Conservation (phyloP, 2,329 filamentous ascomycete genomes). For the Fusarium metavorans region DNA sequence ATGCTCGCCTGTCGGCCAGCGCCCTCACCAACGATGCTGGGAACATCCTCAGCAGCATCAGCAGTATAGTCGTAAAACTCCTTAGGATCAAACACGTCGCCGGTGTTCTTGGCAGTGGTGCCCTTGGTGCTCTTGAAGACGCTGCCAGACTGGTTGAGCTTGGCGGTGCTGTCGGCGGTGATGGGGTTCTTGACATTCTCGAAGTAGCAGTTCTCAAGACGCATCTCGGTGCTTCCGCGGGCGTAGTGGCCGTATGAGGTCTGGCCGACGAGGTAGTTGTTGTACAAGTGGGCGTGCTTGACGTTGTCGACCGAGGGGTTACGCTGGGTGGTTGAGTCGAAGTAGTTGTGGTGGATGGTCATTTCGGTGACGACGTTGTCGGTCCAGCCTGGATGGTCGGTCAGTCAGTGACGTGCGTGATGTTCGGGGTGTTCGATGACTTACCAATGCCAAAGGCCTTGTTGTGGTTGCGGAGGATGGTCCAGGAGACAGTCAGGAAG, state of each 20-base stretch:
- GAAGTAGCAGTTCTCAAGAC: conserved; percentile 45
- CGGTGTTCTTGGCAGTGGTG: conserved; percentile 10
- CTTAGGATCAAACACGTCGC: conserved; percentile 9
- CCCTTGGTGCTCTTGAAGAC: conserved; percentile 21
- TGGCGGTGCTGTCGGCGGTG: conserved; percentile 14
- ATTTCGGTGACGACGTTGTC: conserved; percentile 40
- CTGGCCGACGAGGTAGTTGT: conserved; percentile 42
- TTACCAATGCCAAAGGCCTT: conserved; percentile 45
- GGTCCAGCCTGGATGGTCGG: conserved; percentile 37
- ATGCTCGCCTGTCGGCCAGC: conserved; percentile 41
- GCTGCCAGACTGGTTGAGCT: conserved; percentile 19
- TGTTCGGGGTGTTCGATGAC: neutral
- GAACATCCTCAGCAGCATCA: conserved; percentile 37
- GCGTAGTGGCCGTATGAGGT: conserved; percentile 44
- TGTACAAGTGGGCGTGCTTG: conserved; percentile 43
- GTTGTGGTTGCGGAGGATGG: conserved; percentile 41
- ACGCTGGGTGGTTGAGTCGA: conserved; percentile 41
- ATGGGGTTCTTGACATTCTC: conserved; percentile 39
- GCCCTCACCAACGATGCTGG: conserved; percentile 29
- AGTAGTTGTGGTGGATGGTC: conserved; percentile 44
- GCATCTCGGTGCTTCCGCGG: conserved; percentile 38
- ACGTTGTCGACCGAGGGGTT: conserved; percentile 44
- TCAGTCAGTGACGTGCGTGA: neutral
- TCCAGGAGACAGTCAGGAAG: conserved; percentile 42
- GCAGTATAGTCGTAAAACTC: conserved; percentile 25